phyloP scores from a whole-genome alignment of 164 flowering plant genomes.

The Vitis labrusca region DNA sequence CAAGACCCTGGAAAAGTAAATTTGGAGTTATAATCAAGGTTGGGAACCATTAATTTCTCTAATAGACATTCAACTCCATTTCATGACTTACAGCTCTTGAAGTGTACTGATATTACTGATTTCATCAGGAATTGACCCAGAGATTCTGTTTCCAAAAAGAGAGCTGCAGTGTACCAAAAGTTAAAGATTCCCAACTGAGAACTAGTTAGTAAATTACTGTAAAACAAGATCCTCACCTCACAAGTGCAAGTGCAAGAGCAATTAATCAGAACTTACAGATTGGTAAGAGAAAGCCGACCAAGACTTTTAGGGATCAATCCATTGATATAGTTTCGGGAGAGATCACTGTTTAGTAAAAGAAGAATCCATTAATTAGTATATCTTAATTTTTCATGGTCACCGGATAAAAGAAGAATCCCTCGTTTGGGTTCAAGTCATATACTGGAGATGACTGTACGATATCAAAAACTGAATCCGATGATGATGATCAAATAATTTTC shows the following conservation, averaged over 20 bases:
- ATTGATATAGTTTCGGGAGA: slow-evolving; percentile 53
- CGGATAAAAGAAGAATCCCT: too few relatives aligned
- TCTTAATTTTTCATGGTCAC: too few relatives aligned
- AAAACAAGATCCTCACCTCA: neutral
- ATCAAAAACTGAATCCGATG: too few relatives aligned
- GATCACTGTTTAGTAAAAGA: slow-evolving; percentile 48
- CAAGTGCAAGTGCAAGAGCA: neutral
- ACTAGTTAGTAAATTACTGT: neutral
- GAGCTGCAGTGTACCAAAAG: slow-evolving; percentile 36
- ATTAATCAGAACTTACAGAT: slow-evolving; percentile 47
- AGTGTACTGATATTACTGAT: slow-evolving; percentile 51
- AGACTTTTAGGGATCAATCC: slow-evolving; percentile 54
- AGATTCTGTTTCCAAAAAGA: slow-evolving; percentile 61
- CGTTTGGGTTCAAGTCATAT: too few relatives aligned
- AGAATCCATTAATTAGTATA: too few relatives aligned
- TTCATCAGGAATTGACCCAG: slow-evolving; percentile 60
- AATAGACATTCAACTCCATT: neutral
- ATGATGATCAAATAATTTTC: too few relatives aligned
- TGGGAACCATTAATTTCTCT: too few relatives aligned
- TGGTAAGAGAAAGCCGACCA: slow-evolving; percentile 40
- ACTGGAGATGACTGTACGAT: too few relatives aligned
- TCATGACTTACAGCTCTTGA: slow-evolving; percentile 48
- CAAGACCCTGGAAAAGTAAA: slow-evolving; percentile 38
- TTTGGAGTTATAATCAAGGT: neutral
- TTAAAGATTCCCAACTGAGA: neutral